Percentiles rank a stretch among this genome's conserved stretches.
Conservation (phyloP, 495 filamentous ascomycete species). For the Aspergillus steynii region DNA sequence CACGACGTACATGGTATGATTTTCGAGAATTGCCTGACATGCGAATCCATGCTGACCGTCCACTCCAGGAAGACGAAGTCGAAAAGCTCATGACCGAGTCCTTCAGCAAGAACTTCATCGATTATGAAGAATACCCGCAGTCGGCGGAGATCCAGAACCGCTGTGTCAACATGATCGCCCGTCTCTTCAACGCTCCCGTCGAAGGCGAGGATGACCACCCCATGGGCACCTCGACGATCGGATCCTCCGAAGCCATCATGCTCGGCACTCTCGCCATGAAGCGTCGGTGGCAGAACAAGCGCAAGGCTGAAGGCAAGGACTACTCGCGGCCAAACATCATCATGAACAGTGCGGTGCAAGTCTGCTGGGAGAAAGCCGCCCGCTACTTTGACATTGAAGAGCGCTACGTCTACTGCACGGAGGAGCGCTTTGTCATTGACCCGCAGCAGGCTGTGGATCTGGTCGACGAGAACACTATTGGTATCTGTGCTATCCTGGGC, state of each 20-base stretch:
- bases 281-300: conserved; percentile 87
- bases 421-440: conserved; percentile 82
- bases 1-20: conserved; percentile 78
- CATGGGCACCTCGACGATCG: conserved; percentile 83
- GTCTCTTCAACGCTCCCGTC: conserved; percentile 73
- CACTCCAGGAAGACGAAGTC: conserved; percentile 73
- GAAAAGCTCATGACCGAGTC: conserved; percentile 88
- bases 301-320: conserved; percentile 74
- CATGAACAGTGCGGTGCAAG: conserved; percentile 91
- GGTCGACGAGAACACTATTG: conserved; percentile 95
- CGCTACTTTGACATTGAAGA: conserved; percentile 93
- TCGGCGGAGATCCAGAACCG: conserved; percentile 88
- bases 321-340: conserved; percentile 78
- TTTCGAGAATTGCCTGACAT: background rate
- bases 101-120: conserved; percentile 91
- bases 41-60: background rate
- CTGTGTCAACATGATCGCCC: conserved; percentile 91
- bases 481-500: conserved; percentile 85
- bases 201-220: conserved; percentile 52
- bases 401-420: conserved; percentile 81
- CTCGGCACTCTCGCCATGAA: conserved; percentile 90
- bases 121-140: conserved; percentile 91
- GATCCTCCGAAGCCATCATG: conserved; percentile 89
- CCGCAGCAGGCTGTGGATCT: conserved; percentile 76
- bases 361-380: conserved; percentile 96